Percentiles rank a stretch among this genome's conserved stretches.
Conservation (phyloP, 106 monocot genomes). For the Narthecium ossifragum region DNA sequence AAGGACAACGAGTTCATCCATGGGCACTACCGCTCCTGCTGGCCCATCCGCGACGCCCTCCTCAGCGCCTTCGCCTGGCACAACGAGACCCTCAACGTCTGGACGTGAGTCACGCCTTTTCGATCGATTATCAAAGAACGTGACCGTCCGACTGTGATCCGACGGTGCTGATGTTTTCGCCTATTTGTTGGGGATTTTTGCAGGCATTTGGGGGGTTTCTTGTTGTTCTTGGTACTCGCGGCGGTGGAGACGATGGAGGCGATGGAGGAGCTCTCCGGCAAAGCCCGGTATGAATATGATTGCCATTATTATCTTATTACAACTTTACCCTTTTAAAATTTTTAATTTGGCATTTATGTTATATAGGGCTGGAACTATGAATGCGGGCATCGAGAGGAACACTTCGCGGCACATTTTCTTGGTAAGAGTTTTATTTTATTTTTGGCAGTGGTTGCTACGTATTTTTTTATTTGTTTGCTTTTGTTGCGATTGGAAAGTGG, state of each 20-base stretch:
- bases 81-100: slow-evolving; percentile 96
- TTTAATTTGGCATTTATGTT: not conserved
- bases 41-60: slow-evolving; percentile 69
- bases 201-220: slow-evolving; percentile 85
- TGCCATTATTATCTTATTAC: not conserved
- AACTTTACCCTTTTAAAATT: not conserved
- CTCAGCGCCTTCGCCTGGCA: slow-evolving; percentile 94
- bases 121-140: not conserved
- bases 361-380: no score
- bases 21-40: slow-evolving; percentile 76
- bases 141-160: not conserved
- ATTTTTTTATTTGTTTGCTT: no score
- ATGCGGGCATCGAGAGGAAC: no score
- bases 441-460: no score
- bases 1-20: slow-evolving; percentile 91
- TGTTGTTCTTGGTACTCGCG: slow-evolving; percentile 54
- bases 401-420: no score
- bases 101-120: slow-evolving; percentile 57
- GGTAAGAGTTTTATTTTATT: not conserved
- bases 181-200: not conserved
- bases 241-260: slow-evolving; percentile 27
- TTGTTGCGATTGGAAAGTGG: no score
- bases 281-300: slow-evolving; percentile 11
- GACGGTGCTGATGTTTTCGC: not conserved
- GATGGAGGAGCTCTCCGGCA: slow-evolving; percentile 8